Evolutionary conservation across 176 grass and related monocot species (phyloP), one percentile per base, ranked within the genome.

Genomic region (Musa itinerans): DNA sequence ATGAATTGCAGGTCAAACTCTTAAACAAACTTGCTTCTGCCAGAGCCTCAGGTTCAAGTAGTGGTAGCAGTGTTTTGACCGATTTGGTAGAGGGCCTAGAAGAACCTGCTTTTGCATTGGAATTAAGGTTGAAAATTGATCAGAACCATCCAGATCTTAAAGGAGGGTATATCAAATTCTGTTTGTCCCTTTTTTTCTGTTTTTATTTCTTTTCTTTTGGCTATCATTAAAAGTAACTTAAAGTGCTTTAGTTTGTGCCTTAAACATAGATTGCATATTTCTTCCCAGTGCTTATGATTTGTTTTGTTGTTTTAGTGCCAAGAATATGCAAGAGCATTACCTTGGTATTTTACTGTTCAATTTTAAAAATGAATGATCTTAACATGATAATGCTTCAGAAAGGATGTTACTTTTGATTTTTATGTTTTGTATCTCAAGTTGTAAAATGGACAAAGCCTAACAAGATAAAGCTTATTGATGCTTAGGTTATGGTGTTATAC

Each of bases 121-220:
- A 99, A 86, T 73, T 99, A 84, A 94, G 95, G 66, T 83, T 94
- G 54, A 99, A 94, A 80, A 94, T 99, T 82, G 86, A 92, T 94
- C 88, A 89, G 83, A 92, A 87, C 65, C 88, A 99, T 83, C 26
- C 84, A 86, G 83, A 92, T 77, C 78, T 94, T 56, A 84, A 91
- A 83, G 94, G 86, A 85, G 84, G 90, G 95, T 99, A 94, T 80
- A 85, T 73, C 66, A 77, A 57, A 74, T 69, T 63, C 24, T 86
- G 58, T 21, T 52, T 12, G 21, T 75, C 16, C 25, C 9, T 54
- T 68, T 12, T 48, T 12, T 25, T 68, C 10, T 15, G 65, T 43
- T 69, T 27, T 69, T 19, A 15, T 8, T 29, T 15, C 4, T 9
- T 68, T 27, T 8, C 10, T 69, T 69, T 69, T 62, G 7, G 10